phyloP scores from a whole-genome alignment of 2,329 filamentous ascomycete genomes.

The Amesomyces nigricolor region DNA sequence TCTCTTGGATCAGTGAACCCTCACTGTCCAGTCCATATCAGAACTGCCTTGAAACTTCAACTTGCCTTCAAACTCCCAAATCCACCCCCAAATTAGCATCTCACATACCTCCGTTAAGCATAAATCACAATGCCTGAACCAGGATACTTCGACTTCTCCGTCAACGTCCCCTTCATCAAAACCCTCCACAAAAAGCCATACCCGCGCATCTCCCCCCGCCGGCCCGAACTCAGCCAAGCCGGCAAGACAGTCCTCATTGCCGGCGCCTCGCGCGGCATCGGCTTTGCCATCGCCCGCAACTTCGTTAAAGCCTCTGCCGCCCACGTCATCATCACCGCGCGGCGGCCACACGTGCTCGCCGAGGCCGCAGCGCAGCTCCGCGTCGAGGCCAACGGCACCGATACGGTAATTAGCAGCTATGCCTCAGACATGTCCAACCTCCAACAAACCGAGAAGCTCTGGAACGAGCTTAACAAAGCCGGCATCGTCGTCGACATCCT shows the following conservation, averaged over 20 bases:
- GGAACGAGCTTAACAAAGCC: constrained; percentile 25
- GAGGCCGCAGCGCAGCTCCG: constrained; percentile 14
- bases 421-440: constrained; percentile 23
- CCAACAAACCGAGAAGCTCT: constrained; percentile 28
- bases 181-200: constrained; percentile 34
- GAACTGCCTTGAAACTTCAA: too few relatives aligned
- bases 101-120: neutral
- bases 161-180: constrained; percentile 25
- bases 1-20: too few relatives aligned
- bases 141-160: constrained; percentile 27
- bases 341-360: constrained; percentile 25
- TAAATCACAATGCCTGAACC: neutral
- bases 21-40: too few relatives aligned
- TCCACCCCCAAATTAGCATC: neutral
- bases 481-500: constrained; percentile 32
- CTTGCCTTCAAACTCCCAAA: too few relatives aligned
- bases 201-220: constrained; percentile 33
- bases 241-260: constrained; percentile 58
- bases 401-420: constrained; percentile 34
- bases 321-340: constrained; percentile 31
- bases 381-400: constrained; percentile 4
- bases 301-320: constrained; percentile 40
- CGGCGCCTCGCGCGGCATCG: constrained; percentile 61
- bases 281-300: constrained; percentile 56
- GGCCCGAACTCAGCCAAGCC: constrained; percentile 36